Evolutionary conservation across 2,329 filamentous ascomycete genomes (phyloP), one percentile per base, ranked within the genome.

Genomic region (Aspergillus eucalypticola): DNA sequence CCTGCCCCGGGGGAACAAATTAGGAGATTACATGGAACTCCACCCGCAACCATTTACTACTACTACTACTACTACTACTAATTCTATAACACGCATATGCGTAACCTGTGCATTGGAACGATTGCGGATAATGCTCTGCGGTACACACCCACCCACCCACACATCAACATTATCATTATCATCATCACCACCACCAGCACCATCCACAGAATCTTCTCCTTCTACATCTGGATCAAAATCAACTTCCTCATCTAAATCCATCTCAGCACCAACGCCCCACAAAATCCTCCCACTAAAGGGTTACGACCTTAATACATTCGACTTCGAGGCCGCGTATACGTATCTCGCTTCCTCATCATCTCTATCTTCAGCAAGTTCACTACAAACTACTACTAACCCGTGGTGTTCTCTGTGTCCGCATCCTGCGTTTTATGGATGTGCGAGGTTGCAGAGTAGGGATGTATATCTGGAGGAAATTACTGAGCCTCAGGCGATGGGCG

Each of bases 401-500:
- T 81, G 76, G 75, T 82, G 80, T 62, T 69, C 69, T 3, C 51
- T 82, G 1, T 82, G 80, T 54, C 72, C 73, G 2, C 67, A 67
- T 10, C 72, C 76, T 1, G 79, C 78, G 0, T 70, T 70, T 2
- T 76, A 73, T 39, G 65, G 66, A 19, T 82, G 79, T 55, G 49
- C 60, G 5, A 59, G 59, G 0, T 27, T 51, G 5, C 65, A 70
- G n/a, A 19, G 23, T 0, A 23, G 62, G 0, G 56, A 61, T 41
- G 57, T 58, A 11, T 67, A 61, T 32, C 60, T 59, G 42, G 57
- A 63, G 41, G 10, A 21, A 7, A 10, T 44, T 0, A 11, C 17
- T 1, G 41, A 15, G 55, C 63, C 7, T 48, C 64, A 55, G 3
- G 62, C n/a, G 10, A 53, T 19, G 63, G 32, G 55, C 2, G 23